Percentiles rank a stretch among this genome's conserved stretches.
Conservation (phyloP, 306 rosid genomes). For the Delonix regia region DNA sequence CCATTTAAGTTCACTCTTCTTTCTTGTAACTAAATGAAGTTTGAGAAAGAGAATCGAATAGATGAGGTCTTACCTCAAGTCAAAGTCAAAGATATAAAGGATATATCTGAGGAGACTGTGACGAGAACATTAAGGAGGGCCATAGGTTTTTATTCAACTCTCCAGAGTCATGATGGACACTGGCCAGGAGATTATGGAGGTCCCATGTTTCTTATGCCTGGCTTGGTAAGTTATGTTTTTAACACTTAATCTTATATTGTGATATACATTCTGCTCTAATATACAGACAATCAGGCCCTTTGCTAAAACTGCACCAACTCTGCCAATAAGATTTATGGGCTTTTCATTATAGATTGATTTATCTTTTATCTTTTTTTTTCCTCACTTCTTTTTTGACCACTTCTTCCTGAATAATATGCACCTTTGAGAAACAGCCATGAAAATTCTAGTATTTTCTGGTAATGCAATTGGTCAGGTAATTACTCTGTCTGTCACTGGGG, state of each 20-base stretch:
- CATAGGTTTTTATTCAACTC: conserved; percentile 64
- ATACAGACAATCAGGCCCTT: conserved; percentile 7
- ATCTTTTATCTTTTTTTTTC: not conserved
- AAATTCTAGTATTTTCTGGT: conserved; percentile 7
- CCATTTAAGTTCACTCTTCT: not conserved
- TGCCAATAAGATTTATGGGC: not conserved
- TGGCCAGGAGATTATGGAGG: conserved; percentile 98
- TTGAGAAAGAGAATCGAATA: conserved; percentile 61
- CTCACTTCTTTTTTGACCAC: not conserved
- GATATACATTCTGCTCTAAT: conserved; percentile 15
- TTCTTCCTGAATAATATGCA: not conserved
- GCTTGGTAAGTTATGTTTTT: conserved; percentile 59
- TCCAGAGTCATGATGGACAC: conserved; percentile 83
- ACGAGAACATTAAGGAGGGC: conserved; percentile 64
- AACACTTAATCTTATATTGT: conserved; percentile 18
- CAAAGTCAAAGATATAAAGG: conserved; percentile 61
- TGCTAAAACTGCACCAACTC: not conserved
- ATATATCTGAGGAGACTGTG: conserved; percentile 59
- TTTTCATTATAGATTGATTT: conserved; percentile 19
- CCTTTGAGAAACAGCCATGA: not conserved
- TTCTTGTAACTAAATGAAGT: conserved; percentile 41
- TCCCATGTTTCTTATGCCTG: conserved; percentile 94
- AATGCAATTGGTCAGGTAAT: conserved; percentile 56
- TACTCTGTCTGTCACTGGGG: conserved; percentile 68
- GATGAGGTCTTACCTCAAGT: conserved; percentile 56